phyloP scores from a whole-genome alignment of 768 basidiomycete genomes.

The Piloderma croceum region DNA sequence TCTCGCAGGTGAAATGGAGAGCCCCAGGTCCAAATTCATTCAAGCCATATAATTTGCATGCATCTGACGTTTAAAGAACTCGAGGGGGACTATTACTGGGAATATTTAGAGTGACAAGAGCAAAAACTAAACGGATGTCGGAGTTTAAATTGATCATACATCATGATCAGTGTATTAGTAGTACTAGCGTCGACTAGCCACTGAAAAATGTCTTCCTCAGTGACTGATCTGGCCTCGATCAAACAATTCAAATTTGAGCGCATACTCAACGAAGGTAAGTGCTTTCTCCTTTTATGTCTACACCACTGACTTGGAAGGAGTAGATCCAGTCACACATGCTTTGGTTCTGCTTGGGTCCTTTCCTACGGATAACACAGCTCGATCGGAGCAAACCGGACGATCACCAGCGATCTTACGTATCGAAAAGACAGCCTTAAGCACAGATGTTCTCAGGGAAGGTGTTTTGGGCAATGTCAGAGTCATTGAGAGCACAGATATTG shows the following conservation, averaged over 20 bases:
- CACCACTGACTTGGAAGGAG: neutral
- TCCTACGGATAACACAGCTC: conserved; percentile 23
- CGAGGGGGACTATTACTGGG: too few species aligned
- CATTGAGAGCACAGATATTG: conserved; percentile 65
- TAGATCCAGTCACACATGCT: conserved; percentile 57
- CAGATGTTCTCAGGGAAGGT: conserved; percentile 23
- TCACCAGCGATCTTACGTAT: conserved; percentile 65
- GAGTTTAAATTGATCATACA: too few species aligned
- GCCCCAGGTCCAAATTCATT: too few species aligned
- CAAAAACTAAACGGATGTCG: too few species aligned
- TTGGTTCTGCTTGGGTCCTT: conserved; percentile 67
- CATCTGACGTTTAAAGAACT: too few species aligned
- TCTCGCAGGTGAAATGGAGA: too few species aligned
- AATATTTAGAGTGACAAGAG: too few species aligned
- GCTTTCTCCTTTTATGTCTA: neutral
- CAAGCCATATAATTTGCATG: too few species aligned
- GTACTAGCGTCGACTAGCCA: too few species aligned
- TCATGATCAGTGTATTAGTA: too few species aligned
- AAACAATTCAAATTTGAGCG: conserved; percentile 49
- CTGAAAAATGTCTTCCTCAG: too few species aligned
- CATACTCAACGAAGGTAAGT: conserved; percentile 46
- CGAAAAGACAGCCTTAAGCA: conserved; percentile 67
- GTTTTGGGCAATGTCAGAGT: conserved; percentile 37
- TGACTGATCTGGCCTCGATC: too few species aligned
- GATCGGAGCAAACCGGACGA: conserved; percentile 17